These are phyloP conservation scores for Jamesozyma hellenica DNA, from an alignment of 805 yeast genomes.

Conservation along the genomic window DNA sequence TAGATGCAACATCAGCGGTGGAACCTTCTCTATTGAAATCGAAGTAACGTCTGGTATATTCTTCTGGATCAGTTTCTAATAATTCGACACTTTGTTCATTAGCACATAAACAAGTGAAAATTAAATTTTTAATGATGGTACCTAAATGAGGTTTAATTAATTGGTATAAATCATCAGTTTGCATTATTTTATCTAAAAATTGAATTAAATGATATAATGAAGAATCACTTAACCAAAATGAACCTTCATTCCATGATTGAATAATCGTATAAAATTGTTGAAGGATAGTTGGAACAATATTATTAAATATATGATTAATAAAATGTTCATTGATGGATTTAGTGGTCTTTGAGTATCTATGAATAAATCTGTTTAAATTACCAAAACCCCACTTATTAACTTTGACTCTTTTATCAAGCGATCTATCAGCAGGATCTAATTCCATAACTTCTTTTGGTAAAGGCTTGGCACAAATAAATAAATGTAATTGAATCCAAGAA, in stretches of 20 bases:
- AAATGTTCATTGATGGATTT: conserved; percentile 39
- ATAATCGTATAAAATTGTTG: conserved; percentile 44
- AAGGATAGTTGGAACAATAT: conserved; percentile 63
- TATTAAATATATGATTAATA: conserved; percentile 41
- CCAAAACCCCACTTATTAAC: conserved; percentile 86
- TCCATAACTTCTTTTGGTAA: conserved; percentile 44
- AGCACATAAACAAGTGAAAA: conserved; percentile 70
- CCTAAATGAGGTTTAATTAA: conserved; percentile 55
- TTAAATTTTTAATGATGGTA: conserved; percentile 53
- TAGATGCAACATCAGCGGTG: conserved; percentile 74
- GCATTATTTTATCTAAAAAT: conserved; percentile 54
- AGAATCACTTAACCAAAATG: conserved; percentile 55
- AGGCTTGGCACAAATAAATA: conserved; percentile 43
- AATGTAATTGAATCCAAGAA: conserved; percentile 61
- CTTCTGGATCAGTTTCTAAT: conserved; percentile 74
- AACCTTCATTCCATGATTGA: conserved; percentile 31
- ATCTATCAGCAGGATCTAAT: conserved; percentile 39
- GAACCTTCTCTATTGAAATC: conserved; percentile 52
- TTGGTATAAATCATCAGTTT: conserved; percentile 48
- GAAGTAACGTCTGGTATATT: conserved; percentile 65
- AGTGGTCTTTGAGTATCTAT: conserved; percentile 46
- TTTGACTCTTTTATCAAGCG: conserved; percentile 45
- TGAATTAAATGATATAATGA: conserved; percentile 56
- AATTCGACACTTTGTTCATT: conserved; percentile 53
- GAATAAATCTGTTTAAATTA: conserved; percentile 60